Percentiles rank a stretch among this genome's conserved stretches.
phyloP scores from a whole-genome alignment of 73 alveolate species.

The Paramecium sexaurelia region DNA sequence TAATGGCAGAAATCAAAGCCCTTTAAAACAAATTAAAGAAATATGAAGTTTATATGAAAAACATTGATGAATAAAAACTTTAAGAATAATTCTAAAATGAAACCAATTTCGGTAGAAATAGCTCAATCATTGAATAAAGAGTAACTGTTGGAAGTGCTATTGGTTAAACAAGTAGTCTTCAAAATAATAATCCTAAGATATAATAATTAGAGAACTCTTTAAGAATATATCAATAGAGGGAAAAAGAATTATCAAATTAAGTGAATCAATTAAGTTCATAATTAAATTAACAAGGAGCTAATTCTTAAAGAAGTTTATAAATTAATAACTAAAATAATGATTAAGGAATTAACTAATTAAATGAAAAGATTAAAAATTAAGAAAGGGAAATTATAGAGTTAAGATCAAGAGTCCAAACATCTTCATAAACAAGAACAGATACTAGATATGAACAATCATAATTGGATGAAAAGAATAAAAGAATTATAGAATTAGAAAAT shows the following conservation, averaged over 20 bases:
- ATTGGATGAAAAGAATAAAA: neutral
- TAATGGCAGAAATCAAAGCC: neutral
- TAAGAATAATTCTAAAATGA: neutral
- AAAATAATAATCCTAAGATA: neutral
- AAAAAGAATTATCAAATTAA: neutral
- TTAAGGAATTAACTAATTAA: neutral
- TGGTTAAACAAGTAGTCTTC: neutral
- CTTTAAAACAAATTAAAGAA: neutral
- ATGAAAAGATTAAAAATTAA: neutral
- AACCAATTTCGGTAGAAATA: neutral
- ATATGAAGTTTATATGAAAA: neutral
- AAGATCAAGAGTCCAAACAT: neutral
- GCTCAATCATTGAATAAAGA: neutral
- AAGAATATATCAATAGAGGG: neutral
- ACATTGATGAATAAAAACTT: neutral
- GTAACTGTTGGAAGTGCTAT: neutral
- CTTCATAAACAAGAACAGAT: neutral
- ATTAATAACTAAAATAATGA: neutral
- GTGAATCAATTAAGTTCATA: neutral
- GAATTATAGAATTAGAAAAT: conserved; percentile 32
- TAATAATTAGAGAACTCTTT: neutral
- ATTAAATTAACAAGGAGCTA: neutral
- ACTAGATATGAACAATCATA: neutral
- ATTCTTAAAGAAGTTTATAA: neutral
- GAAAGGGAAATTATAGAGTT: neutral